A percentile compares a stretch with the other conserved stretches of the same genome.
Evolutionary conservation across 768 basidiomycete species (phyloP).

Genomic region (Dacryopinax spathularia): DNA sequence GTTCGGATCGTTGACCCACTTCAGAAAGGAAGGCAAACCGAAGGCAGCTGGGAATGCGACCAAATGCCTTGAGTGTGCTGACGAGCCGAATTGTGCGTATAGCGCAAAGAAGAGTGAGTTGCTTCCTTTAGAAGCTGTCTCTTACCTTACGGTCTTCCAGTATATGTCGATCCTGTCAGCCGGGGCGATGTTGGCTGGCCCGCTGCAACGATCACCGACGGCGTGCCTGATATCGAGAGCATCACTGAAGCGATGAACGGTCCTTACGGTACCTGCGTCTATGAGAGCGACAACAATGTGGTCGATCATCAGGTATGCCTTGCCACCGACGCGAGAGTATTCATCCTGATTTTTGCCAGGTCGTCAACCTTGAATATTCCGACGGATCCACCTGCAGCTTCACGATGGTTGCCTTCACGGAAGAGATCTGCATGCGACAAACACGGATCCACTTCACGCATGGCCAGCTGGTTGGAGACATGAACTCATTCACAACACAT

Average conservation of each 20-base stretch:
- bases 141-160: slow-evolving; percentile 25
- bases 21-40: slow-evolving; percentile 61
- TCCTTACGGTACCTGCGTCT: slow-evolving; percentile 72
- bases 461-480: slow-evolving; percentile 82
- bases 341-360: slow-evolving; percentile 23
- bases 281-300: slow-evolving; percentile 73
- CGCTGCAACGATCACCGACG: slow-evolving; percentile 53
- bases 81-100: slow-evolving; percentile 63
- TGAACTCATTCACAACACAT: slow-evolving; percentile 57
- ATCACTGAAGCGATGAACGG: slow-evolving; percentile 57
- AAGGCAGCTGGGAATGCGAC: slow-evolving; percentile 46
- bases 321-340: background rate
- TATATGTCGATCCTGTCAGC: slow-evolving; percentile 68
- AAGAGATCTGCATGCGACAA: slow-evolving; percentile 62
- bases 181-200: slow-evolving; percentile 48
- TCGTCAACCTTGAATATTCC: slow-evolving; percentile 78
- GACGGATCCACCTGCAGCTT: slow-evolving; percentile 70
- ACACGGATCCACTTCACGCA: slow-evolving; percentile 72
- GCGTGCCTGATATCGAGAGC: slow-evolving; percentile 75
- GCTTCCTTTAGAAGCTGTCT: background rate
- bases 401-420: slow-evolving; percentile 78
- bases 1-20: slow-evolving; percentile 75
- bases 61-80: slow-evolving; percentile 63
- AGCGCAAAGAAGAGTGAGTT: slow-evolving; percentile 69
- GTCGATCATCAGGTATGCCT: slow-evolving; percentile 60